Percentiles rank a stretch among this genome's conserved stretches.
These are phyloP conservation scores for Pleurotus citrinopileatus DNA, from an alignment of 768 basidiomycete genomes.

Conservation along the genomic window DNA sequence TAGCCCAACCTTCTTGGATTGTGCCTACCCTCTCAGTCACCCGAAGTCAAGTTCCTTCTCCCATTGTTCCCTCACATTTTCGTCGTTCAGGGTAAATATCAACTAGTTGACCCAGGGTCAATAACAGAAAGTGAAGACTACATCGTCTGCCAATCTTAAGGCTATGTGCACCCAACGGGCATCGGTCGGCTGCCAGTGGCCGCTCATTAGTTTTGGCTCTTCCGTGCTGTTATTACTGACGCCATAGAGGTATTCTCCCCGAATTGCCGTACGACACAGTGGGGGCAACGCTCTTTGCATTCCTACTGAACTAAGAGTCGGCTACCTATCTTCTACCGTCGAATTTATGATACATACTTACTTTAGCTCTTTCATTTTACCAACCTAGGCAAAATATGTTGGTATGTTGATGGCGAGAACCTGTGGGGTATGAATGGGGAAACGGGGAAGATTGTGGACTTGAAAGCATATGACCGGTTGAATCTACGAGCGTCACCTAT, in stretches of 20 bases:
- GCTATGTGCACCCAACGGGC: no score
- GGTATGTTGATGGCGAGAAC: no score
- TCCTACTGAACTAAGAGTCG: conserved; percentile 87
- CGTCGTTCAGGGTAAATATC: no score
- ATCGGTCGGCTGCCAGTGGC: no score
- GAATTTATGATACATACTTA: conserved; percentile 10
- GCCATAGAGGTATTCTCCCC: conserved; percentile 97
- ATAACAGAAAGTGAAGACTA: no score
- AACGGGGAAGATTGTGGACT: conserved; percentile 93
- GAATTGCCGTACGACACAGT: conserved; percentile 91
- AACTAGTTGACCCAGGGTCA: no score
- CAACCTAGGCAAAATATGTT: conserved; percentile 90
- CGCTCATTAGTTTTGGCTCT: conserved; percentile 85
- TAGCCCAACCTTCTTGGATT: no score
- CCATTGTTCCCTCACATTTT: no score
- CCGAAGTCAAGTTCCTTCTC: no score
- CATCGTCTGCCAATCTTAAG: no score
- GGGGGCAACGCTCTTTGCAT: conserved; percentile 94
- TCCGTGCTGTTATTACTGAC: conserved; percentile 88
- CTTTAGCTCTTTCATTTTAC: background rate
- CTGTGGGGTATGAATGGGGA: no score
- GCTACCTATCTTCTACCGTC: conserved; percentile 21
- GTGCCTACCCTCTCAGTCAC: no score
- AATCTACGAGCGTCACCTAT: conserved; percentile 88
- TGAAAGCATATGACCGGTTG: conserved; percentile 91